These are phyloP conservation scores for Filobasidium floriforme DNA, from an alignment of 768 basidiomycete genomes.

Conservation along the genomic window DNA sequence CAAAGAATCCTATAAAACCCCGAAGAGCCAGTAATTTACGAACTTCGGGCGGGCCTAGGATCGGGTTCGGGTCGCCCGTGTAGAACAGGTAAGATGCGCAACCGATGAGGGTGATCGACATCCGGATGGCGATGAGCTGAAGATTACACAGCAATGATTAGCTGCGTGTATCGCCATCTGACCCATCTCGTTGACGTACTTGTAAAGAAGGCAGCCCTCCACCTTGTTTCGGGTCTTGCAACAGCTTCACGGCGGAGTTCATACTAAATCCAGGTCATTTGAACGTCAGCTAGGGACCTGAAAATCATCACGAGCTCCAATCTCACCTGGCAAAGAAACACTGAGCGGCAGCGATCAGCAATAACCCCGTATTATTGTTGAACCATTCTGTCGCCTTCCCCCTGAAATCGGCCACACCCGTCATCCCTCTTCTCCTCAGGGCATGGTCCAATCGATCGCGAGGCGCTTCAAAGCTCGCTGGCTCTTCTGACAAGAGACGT, in stretches of 20 bases:
- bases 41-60: constrained; percentile 64
- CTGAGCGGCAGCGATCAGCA: constrained; percentile 15
- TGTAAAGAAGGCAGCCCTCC: constrained; percentile 12
- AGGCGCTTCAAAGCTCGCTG: not conserved
- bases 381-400: constrained; percentile 8
- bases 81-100: constrained; percentile 53
- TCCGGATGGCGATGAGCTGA: constrained; percentile 56
- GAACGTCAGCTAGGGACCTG: not conserved
- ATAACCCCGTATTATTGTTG: constrained; percentile 11
- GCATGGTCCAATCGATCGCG: not conserved
- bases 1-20: constrained; percentile 67
- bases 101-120: constrained; percentile 55
- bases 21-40: constrained; percentile 55
- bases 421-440: not conserved
- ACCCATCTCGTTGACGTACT: too few species aligned
- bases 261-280: not conserved
- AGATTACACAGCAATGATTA: not conserved
- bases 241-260: constrained; percentile 15
- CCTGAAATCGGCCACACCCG: not conserved
- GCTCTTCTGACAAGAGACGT: not conserved
- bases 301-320: not conserved
- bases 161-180: too few species aligned
- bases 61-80: constrained; percentile 53
- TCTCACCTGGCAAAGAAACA: constrained; percentile 11
- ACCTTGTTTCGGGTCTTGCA: constrained; percentile 13